Percentiles rank a stretch among this genome's conserved stretches.
phyloP scores from a whole-genome alignment of 1,284 basidiomycete genomes.

The Wolfiporia cocos region DNA sequence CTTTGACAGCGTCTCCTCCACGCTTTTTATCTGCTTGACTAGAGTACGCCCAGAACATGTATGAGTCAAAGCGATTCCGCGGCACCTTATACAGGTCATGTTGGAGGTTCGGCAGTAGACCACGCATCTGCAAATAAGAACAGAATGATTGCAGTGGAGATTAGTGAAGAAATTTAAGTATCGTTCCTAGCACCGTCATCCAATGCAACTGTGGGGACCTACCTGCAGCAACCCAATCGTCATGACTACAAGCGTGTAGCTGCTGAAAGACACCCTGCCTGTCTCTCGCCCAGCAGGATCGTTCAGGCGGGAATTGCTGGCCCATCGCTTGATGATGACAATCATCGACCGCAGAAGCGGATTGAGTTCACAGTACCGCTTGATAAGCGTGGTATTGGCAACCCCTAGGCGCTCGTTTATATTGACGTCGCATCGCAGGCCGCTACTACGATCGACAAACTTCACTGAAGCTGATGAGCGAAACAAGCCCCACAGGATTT shows the following conservation, averaged over 20 bases:
- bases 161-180: not conserved
- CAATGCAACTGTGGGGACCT: too few species aligned
- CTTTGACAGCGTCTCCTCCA: constrained; percentile 5
- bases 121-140: constrained; percentile 22
- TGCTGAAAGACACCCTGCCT: constrained; percentile 39
- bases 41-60: constrained; percentile 32
- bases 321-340: constrained; percentile 46
- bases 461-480: constrained; percentile 35
- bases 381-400: constrained; percentile 43
- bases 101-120: constrained; percentile 47
- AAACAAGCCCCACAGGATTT: not conserved
- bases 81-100: constrained; percentile 24
- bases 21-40: constrained; percentile 14
- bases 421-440: constrained; percentile 47
- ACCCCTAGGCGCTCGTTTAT: constrained; percentile 52
- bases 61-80: constrained; percentile 9
- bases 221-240: constrained; percentile 52
- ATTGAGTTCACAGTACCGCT: constrained; percentile 37
- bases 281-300: constrained; percentile 24
- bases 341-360: constrained; percentile 38
- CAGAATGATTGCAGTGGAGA: not conserved
- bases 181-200: too few species aligned
- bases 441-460: constrained; percentile 37
- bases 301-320: constrained; percentile 43
- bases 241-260: constrained; percentile 55